phyloP scores from a whole-genome alignment of 805 yeast species.

The Metahyphopichia silvanorum region DNA sequence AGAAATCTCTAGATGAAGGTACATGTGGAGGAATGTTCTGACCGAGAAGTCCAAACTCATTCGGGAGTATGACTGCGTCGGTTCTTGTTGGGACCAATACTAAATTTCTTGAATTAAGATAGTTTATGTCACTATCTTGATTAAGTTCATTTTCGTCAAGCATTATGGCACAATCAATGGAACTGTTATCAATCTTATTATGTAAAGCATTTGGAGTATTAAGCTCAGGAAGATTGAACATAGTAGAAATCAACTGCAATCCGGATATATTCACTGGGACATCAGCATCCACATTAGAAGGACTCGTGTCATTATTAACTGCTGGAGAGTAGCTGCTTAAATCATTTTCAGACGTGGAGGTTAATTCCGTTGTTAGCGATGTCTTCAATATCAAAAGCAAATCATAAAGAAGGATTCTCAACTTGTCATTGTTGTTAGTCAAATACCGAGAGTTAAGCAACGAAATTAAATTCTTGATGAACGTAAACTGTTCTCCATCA shows the following conservation, averaged over 20 bases:
- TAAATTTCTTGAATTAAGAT: conserved; percentile 25
- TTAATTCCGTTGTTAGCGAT: conserved; percentile 21
- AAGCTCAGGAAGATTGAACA: conserved; percentile 31
- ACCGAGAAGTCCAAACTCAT: conserved; percentile 12
- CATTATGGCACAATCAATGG: conserved; percentile 16
- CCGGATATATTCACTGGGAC: conserved; percentile 1
- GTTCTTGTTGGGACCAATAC: conserved; percentile 15
- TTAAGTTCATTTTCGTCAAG: conserved; percentile 31
- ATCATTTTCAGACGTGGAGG: conserved; percentile 5
- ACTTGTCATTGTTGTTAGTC: conserved; percentile 34
- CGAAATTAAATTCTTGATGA: conserved; percentile 45
- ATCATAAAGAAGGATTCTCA: conserved; percentile 58
- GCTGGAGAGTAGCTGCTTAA: conserved; percentile 3
- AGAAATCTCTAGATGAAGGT: conserved; percentile 14
- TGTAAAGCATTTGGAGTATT: conserved; percentile 17
- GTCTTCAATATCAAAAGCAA: conserved; percentile 52
- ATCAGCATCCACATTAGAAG: neutral
- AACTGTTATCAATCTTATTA: conserved; percentile 11
- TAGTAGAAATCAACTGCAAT: conserved; percentile 4
- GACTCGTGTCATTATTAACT: neutral
- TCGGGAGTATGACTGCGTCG: conserved; percentile 7
- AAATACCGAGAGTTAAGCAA: conserved; percentile 45
- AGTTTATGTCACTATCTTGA: conserved; percentile 28
- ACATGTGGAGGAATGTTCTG: neutral
- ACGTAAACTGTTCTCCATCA: conserved; percentile 39